Evolutionary conservation across 768 basidiomycete species (phyloP), one percentile per base, ranked within the genome.

Genomic region (Strobilomyces echinocephalus): DNA sequence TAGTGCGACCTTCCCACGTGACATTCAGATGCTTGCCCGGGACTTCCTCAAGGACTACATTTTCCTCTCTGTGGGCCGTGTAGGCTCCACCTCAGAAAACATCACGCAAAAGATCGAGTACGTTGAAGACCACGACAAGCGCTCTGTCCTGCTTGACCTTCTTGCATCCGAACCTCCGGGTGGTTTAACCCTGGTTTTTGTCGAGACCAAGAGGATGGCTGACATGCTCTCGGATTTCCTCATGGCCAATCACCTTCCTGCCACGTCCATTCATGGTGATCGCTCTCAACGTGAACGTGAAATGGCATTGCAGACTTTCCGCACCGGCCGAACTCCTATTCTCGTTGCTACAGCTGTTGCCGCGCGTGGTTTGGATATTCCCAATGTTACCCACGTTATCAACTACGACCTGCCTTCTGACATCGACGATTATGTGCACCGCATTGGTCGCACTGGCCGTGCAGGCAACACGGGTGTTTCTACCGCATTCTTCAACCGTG

Each of bases 161-260:
- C 83, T 99, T 50, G 83, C 83, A 40, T 89, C 91, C 33, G 85
- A 93, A 59, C 49, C 65, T 38, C 56, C 66, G 70, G 83, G 65
- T 73, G 93, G 93, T 33, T 77, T 98, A 28, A 93, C 94, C 16
- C 84, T 99, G 48, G 86, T 99, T 63, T 99, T 99, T 71, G 95
- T 98, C 56, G 97, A 99, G 81, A 99, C 97, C 52, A 99, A 99
- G 77, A 84, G 95, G 59, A 98, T 97, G 94, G 97, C 97, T 30
- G 97, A 99, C 64, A 90, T 89, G 84, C 80, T 99, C 12, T 97
- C 93, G 66, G 97, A 97, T 68, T 99, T 95, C 80, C 78, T 99
- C 62, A 84, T 91, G 74, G 67, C 73, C 52, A 87, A 91, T 73
- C 73, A 80, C 64, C 81, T 97, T 57, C 85, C 87, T 28, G 93